Evolutionary conservation across 2,329 filamentous ascomycete genomes (phyloP).

Genomic region (Tolypocladium ophioglossoides): DNA sequence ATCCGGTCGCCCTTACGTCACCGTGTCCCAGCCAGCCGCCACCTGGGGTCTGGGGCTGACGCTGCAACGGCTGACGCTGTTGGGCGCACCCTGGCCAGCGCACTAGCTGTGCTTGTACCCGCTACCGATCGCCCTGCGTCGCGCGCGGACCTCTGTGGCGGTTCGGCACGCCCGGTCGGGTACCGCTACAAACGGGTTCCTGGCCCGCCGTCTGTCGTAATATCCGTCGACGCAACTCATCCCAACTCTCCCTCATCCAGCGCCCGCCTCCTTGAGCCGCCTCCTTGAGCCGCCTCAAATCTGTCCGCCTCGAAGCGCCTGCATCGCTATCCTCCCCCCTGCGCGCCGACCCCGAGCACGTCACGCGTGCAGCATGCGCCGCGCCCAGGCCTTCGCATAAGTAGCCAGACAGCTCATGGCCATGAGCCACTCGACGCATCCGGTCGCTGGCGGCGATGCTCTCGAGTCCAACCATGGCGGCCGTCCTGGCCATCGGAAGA

Average conservation of each 20-base stretch:
- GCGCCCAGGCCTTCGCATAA: neutral
- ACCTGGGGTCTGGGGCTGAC: too few species aligned
- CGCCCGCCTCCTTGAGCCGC: neutral
- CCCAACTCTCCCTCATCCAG: neutral
- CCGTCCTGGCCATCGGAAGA: neutral
- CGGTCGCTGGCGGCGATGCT: slow-evolving; percentile 2
- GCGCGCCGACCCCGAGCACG: neutral
- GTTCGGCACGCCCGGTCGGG: neutral
- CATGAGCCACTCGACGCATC: slow-evolving; percentile 9
- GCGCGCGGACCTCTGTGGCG: neutral
- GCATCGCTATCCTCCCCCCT: neutral
- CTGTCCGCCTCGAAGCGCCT: neutral
- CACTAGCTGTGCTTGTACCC: neutral
- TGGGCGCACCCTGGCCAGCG: neutral
- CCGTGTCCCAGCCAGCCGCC: neutral
- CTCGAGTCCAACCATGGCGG: slow-evolving; percentile 1
- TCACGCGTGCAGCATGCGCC: slow-evolving; percentile 1
- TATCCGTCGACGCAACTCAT: neutral
- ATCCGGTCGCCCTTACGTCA: slow-evolving; percentile 1
- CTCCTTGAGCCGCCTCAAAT: neutral
- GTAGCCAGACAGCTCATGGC: neutral
- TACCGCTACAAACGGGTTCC: neutral
- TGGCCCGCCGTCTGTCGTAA: neutral
- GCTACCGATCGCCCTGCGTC: neutral
- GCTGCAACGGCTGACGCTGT: too few species aligned